A percentile compares a stretch with the other conserved stretches of the same genome.
Conservation (phyloP, 148 eudicot genomes). For the Vaccinium vitisidaea region DNA sequence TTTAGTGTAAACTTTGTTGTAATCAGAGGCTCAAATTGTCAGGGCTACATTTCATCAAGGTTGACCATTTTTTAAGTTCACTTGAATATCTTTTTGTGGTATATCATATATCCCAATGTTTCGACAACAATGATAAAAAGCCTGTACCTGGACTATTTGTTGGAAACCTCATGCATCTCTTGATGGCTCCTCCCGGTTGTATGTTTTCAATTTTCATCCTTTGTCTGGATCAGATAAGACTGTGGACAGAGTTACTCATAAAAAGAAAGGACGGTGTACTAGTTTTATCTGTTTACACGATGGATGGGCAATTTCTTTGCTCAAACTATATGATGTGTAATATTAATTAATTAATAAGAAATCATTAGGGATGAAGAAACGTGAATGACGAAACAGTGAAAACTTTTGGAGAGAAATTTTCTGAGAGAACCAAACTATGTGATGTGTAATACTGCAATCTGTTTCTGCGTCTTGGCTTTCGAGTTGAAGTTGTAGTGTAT, state of each 20-base stretch:
- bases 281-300: background rate
- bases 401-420: no score
- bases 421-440: background rate
- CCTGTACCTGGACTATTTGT: background rate
- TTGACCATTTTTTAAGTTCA: conserved; percentile 6
- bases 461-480: background rate
- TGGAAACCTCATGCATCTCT: background rate
- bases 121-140: background rate
- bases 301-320: background rate
- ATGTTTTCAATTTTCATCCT: background rate
- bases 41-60: background rate
- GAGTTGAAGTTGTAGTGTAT: background rate
- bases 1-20: background rate
- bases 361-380: no score
- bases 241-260: background rate
- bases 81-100: background rate
- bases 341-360: background rate
- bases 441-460: background rate
- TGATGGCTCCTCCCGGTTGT: background rate
- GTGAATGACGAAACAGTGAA: no score
- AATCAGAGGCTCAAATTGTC: background rate
- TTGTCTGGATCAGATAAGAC: background rate
- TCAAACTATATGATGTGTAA: background rate
- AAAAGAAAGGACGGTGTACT: background rate
- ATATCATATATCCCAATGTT: background rate